Conservation (phyloP, 768 basidiomycete species). For the Daedalea quercina region DNA sequence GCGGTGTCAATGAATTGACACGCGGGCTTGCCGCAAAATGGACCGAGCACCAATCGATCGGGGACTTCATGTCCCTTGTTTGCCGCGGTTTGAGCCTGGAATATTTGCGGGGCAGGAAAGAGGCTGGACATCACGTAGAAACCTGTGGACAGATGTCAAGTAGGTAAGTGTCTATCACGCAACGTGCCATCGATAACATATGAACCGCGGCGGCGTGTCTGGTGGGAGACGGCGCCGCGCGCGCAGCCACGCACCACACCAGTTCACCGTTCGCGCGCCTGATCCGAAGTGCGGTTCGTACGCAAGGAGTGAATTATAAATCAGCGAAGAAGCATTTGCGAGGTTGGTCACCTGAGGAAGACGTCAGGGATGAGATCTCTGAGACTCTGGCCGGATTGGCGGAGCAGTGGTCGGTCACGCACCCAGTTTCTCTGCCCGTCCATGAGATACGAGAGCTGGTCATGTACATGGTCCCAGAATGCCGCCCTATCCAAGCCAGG, state of each 20-base stretch:
- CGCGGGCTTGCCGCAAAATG: slow-evolving; percentile 88
- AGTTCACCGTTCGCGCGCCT: slow-evolving; percentile 69
- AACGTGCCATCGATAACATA: too few relatives aligned
- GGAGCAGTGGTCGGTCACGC: slow-evolving; percentile 12
- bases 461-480: slow-evolving; percentile 75
- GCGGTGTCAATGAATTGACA: slow-evolving; percentile 72
- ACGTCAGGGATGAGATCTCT: neutral
- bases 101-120: slow-evolving; percentile 44
- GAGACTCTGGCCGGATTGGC: neutral
- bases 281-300: slow-evolving; percentile 63
- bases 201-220: neutral
- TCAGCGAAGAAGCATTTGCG: slow-evolving; percentile 74
- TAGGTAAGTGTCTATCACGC: too few relatives aligned
- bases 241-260: slow-evolving; percentile 70
- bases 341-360: slow-evolving; percentile 70
- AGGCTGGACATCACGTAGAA: slow-evolving; percentile 74
- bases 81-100: slow-evolving; percentile 11
- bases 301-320: slow-evolving; percentile 71
- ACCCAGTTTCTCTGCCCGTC: slow-evolving; percentile 78
- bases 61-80: slow-evolving; percentile 5
- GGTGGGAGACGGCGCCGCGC: too few relatives aligned
- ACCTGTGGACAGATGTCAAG: slow-evolving; percentile 37
- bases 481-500: slow-evolving; percentile 60
- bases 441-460: slow-evolving; percentile 55
- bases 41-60: slow-evolving; percentile 50